Evolutionary conservation across 192 early-diverging fungal genomes (phyloP).

Genomic region (Linnemannia elongata): DNA sequence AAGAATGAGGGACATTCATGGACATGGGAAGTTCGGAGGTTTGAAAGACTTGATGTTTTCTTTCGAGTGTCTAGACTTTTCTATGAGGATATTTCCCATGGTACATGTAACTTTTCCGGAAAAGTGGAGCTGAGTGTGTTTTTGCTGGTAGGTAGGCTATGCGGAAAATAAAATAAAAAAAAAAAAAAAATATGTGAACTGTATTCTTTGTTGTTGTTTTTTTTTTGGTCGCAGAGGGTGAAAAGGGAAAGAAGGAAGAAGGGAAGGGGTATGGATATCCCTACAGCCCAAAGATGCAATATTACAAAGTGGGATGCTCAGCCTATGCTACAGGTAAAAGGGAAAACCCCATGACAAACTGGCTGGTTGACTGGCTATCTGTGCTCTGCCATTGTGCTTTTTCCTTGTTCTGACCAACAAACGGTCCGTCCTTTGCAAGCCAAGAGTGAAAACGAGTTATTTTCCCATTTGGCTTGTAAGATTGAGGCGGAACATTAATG

Average conservation of each 20-base stretch:
- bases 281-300: background rate
- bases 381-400: background rate
- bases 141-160: background rate
- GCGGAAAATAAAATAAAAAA: background rate
- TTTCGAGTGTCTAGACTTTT: constrained; percentile 6
- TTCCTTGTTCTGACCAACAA: constrained; percentile 23
- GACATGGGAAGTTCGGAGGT: background rate
- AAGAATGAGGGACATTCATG: background rate
- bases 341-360: background rate
- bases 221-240: background rate
- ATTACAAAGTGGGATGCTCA: constrained; percentile 3
- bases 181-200: constrained; percentile 6
- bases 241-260: too few species aligned
- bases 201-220: background rate
- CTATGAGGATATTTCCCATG: background rate
- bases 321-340: too few species aligned
- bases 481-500: constrained; percentile 22
- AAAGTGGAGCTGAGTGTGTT: background rate
- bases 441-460: background rate
- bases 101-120: background rate
- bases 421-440: constrained; percentile 10
- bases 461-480: background rate
- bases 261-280: background rate
- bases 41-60: background rate
- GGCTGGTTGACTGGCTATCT: too few species aligned